Percentiles rank a stretch among this genome's conserved stretches.
Conservation (phyloP, 768 basidiomycete genomes). For the Lanmaoa rubissima region DNA sequence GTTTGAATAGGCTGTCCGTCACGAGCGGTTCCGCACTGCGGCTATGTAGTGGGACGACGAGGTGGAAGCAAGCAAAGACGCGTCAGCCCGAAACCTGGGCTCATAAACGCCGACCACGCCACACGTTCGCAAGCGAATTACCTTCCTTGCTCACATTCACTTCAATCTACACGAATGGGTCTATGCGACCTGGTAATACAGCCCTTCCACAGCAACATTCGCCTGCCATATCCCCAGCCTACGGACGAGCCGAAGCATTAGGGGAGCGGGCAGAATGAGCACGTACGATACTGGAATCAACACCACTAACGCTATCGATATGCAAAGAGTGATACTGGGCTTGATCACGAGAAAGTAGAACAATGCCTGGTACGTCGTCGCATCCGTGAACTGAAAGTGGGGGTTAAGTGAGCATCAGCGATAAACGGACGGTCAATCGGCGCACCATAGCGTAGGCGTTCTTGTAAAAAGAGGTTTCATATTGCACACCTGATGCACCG, state of each 20-base stretch:
- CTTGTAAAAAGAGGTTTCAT: slow-evolving; percentile 74
- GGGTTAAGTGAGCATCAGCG: slow-evolving; percentile 5
- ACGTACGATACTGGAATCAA: slow-evolving; percentile 57
- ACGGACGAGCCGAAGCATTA: slow-evolving; percentile 61
- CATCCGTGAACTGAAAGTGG: slow-evolving; percentile 64
- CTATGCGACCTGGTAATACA: slow-evolving; percentile 40
- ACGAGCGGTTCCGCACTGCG: slow-evolving; percentile 6
- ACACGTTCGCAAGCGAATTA: slow-evolving; percentile 24
- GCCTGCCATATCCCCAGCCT: slow-evolving; percentile 81
- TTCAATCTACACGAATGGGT: neutral
- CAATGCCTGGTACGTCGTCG: slow-evolving; percentile 79
- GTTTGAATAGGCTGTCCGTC: neutral
- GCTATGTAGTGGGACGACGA: slow-evolving; percentile 4
- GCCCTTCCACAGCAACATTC: slow-evolving; percentile 74
- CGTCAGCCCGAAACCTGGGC: slow-evolving; percentile 34
- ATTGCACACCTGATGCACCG: slow-evolving; percentile 38
- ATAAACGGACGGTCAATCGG: neutral
- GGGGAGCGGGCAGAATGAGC: slow-evolving; percentile 66
- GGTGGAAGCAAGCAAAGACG: slow-evolving; percentile 37
- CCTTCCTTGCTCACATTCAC: neutral
- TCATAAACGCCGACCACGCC: slow-evolving; percentile 32
- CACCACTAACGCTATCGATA: slow-evolving; percentile 53
- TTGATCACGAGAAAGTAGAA: slow-evolving; percentile 91
- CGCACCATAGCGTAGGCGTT: slow-evolving; percentile 80
- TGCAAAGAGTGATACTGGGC: slow-evolving; percentile 69